These are phyloP conservation scores for Penicillium sp. DNA, from an alignment of 2,329 filamentous ascomycete genomes.

Conservation along the genomic window DNA sequence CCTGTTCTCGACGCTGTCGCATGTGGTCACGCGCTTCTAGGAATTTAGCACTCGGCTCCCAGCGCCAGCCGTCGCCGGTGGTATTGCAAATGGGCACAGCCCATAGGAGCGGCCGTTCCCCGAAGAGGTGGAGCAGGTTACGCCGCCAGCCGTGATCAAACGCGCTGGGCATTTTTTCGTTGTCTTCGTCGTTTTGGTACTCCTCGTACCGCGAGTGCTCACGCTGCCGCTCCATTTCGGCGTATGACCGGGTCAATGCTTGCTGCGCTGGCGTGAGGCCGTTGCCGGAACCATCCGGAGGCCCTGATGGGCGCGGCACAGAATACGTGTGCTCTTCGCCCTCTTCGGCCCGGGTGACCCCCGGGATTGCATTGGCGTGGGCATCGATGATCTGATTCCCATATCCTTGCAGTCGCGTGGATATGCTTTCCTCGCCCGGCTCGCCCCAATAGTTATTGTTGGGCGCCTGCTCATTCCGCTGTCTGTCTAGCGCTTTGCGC, in stretches of 20 bases:
- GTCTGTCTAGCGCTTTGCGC: slow-evolving; percentile 66
- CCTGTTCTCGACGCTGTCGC: slow-evolving; percentile 33
- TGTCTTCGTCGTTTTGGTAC: slow-evolving; percentile 89
- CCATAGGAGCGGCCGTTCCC: slow-evolving; percentile 72
- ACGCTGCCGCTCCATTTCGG: slow-evolving; percentile 61
- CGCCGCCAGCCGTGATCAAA: slow-evolving; percentile 84
- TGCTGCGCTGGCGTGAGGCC: slow-evolving; percentile 48
- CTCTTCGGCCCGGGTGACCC: slow-evolving; percentile 77
- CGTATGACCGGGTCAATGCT: slow-evolving; percentile 49
- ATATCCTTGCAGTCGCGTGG: slow-evolving; percentile 56
- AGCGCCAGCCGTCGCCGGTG: slow-evolving; percentile 87
- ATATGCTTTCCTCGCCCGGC: slow-evolving; percentile 32
- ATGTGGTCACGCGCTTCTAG: slow-evolving; percentile 55
- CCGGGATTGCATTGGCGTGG: slow-evolving; percentile 76
- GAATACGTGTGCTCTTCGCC: slow-evolving; percentile 62
- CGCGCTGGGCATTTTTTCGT: slow-evolving; percentile 82
- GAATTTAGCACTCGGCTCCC: slow-evolving; percentile 85
- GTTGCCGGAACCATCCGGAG: slow-evolving; percentile 4
- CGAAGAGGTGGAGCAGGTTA: slow-evolving; percentile 82
- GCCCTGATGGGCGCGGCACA: slow-evolving; percentile 24
- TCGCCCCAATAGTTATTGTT: slow-evolving; percentile 22
- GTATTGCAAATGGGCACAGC: slow-evolving; percentile 78
- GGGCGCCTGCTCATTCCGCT: slow-evolving; percentile 56
- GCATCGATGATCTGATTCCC: slow-evolving; percentile 76
- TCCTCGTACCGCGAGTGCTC: slow-evolving; percentile 69